phyloP scores from a whole-genome alignment of 1,284 basidiomycete species.

The Cutaneotrichosporon spelunceum region DNA sequence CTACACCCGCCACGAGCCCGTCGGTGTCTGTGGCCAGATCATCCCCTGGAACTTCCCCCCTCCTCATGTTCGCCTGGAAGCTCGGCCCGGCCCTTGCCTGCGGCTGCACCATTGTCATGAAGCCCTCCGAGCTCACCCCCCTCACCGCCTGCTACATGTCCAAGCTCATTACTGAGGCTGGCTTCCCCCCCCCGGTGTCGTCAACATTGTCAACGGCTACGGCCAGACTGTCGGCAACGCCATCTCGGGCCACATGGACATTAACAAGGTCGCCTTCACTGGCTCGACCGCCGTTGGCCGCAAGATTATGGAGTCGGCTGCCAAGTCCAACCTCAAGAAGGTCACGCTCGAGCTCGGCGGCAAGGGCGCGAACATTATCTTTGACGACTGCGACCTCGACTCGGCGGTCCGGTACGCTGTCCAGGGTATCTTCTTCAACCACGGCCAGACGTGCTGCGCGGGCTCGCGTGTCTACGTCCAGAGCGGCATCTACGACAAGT shows the following conservation, averaged over 20 bases:
- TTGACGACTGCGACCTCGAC: conserved; percentile 60
- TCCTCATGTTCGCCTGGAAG: conserved; percentile 77
- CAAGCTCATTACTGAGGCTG: conserved; percentile 57
- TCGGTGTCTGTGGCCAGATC: conserved; percentile 78
- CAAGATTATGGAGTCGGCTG: conserved; percentile 57
- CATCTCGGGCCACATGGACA: conserved; percentile 56
- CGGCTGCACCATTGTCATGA: conserved; percentile 77
- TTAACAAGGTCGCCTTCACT: conserved; percentile 60
- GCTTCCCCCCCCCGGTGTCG: conserved; percentile 66
- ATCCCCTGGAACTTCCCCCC: conserved; percentile 69
- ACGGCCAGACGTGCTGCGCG: conserved; percentile 72
- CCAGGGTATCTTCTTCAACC: conserved; percentile 64
- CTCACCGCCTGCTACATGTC: conserved; percentile 59
- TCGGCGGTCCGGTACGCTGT: conserved; percentile 76
- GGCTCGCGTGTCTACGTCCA: conserved; percentile 65
- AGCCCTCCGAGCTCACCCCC: conserved; percentile 88
- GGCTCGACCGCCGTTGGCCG: conserved; percentile 58
- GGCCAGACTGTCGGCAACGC: conserved; percentile 66
- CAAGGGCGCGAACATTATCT: conserved; percentile 71
- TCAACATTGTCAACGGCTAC: conserved; percentile 67
- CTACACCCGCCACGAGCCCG: conserved; percentile 86
- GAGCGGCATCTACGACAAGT: conserved; percentile 69
- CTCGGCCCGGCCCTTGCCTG: conserved; percentile 78
- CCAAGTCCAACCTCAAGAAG: conserved; percentile 60
- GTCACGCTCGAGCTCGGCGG: conserved; percentile 91